These are phyloP conservation scores for Tieghemostelium lacteum DNA, from an alignment of 78 protist genomes.

Conservation along the genomic window DNA sequence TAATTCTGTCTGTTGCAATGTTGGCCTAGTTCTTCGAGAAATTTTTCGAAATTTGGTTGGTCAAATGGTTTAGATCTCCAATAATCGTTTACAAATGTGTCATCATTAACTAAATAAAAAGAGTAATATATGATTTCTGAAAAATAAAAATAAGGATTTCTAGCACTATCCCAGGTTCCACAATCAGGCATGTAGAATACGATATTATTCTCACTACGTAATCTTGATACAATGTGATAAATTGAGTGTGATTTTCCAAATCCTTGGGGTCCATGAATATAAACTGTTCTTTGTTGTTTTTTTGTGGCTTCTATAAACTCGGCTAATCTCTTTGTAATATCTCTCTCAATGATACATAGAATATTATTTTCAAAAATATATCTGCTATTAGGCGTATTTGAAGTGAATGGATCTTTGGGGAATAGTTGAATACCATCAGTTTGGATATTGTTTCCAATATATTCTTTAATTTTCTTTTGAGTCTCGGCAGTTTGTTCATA, in stretches of 20 bases:
- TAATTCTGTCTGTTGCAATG: background rate
- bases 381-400: too few relatives aligned
- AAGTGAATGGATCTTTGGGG: too few relatives aligned
- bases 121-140: background rate
- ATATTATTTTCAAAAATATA: too few relatives aligned
- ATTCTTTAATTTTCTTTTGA: too few relatives aligned
- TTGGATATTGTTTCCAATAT: too few relatives aligned
- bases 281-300: background rate
- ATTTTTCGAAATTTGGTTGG: background rate
- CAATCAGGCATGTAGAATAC: slow-evolving; percentile 22
- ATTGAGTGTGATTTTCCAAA: slow-evolving; percentile 31
- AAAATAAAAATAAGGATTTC: background rate
- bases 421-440: too few relatives aligned
- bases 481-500: too few relatives aligned
- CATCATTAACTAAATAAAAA: background rate
- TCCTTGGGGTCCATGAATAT: slow-evolving; percentile 31
- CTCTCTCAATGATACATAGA: too few relatives aligned
- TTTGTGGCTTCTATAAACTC: background rate
- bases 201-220: background rate
- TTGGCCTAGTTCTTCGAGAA: background rate
- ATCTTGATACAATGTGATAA: background rate
- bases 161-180: background rate
- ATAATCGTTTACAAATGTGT: background rate
- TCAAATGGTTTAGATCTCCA: background rate
- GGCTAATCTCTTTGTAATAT: background rate